A percentile compares a stretch with the other conserved stretches of the same genome.
Evolutionary conservation across 2,329 filamentous ascomycete species (phyloP).

Genomic region (Pseudogymnoascus sp.): DNA sequence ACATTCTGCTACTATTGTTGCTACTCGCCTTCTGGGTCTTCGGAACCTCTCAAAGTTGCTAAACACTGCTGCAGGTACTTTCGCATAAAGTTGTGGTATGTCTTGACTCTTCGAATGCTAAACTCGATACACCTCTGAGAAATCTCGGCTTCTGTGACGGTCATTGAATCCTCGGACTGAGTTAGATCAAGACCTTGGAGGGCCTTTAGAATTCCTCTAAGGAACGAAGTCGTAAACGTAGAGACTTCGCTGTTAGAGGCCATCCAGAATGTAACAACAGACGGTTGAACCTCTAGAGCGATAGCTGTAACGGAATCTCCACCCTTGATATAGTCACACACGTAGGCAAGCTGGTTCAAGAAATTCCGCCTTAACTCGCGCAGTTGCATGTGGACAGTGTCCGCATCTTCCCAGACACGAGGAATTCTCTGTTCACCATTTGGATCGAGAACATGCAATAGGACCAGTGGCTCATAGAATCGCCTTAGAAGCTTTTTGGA

Average conservation of each 20-base stretch:
- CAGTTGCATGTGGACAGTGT: no score
- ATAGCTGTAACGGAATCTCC: slow-evolving; percentile 16
- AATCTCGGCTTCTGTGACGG: slow-evolving; percentile 10
- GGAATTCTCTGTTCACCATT: slow-evolving; percentile 13
- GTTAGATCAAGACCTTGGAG: slow-evolving; percentile 11
- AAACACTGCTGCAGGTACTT: slow-evolving; percentile 10
- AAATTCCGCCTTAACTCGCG: slow-evolving; percentile 9
- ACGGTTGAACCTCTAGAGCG: slow-evolving; percentile 10
- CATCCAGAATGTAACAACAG: slow-evolving; percentile 12
- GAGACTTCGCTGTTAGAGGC: slow-evolving; percentile 9
- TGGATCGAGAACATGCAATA: slow-evolving; percentile 15
- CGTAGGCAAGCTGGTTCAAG: slow-evolving; percentile 13
- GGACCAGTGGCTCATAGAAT: slow-evolving; percentile 16
- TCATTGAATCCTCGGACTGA: slow-evolving; percentile 8
- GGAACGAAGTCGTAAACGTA: slow-evolving; percentile 6
- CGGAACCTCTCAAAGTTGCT: slow-evolving; percentile 9
- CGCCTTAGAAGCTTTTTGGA: slow-evolving; percentile 9
- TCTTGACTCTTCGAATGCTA: slow-evolving; percentile 12
- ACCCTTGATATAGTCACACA: slow-evolving; percentile 14
- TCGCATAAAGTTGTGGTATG: slow-evolving; percentile 10
- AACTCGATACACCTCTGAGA: slow-evolving; percentile 11
- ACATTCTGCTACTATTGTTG: no score
- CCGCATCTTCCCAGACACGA: no score
- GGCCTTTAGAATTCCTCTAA: slow-evolving; percentile 11
- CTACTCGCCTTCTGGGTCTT: slow-evolving; percentile 7